Percentiles rank a stretch among this genome's conserved stretches.
Evolutionary conservation across 2,329 filamentous ascomycete species (phyloP).

Genomic region (Ophiocordyceps camponoti-leonardi): DNA sequence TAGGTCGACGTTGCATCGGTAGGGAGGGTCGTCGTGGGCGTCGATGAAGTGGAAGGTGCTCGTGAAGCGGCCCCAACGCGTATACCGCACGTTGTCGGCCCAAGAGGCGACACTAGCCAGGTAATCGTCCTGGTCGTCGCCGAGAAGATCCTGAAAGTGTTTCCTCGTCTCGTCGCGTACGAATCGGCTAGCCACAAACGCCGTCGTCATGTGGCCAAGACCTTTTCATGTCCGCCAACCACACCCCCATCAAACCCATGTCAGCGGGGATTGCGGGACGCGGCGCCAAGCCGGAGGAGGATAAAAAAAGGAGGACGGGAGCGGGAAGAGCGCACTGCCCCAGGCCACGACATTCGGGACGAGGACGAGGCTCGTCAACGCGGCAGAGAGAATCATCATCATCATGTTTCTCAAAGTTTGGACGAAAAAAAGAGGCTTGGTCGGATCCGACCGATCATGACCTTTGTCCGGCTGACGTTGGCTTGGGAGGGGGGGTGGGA

Average conservation of each 20-base stretch:
- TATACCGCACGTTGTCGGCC: constrained; percentile 51
- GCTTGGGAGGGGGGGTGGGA: no score
- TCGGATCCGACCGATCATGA: no score
- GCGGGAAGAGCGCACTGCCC: constrained; percentile 20
- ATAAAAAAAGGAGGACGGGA: not conserved
- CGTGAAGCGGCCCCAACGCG: constrained; percentile 42
- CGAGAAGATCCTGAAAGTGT: constrained; percentile 40
- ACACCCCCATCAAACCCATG: not conserved
- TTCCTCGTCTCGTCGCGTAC: constrained; percentile 36
- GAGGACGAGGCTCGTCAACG: not conserved
- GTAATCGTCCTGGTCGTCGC: constrained; percentile 36
- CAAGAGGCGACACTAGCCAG: constrained; percentile 47
- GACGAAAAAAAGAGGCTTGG: no score
- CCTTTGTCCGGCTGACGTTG: no score
- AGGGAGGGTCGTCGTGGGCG: constrained; percentile 44
- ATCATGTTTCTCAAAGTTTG: no score
- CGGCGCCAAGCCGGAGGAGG: not conserved
- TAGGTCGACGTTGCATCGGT: constrained; percentile 37
- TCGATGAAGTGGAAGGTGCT: constrained; percentile 53
- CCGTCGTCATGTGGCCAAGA: constrained; percentile 48
- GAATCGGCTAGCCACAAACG: constrained; percentile 43
- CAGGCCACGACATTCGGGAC: constrained; percentile 12
- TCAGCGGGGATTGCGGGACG: no score
- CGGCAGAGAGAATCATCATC: not conserved
- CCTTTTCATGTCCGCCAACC: no score